phyloP scores from a whole-genome alignment of 2,329 filamentous ascomycete genomes.

The Fusarium circinatum region DNA sequence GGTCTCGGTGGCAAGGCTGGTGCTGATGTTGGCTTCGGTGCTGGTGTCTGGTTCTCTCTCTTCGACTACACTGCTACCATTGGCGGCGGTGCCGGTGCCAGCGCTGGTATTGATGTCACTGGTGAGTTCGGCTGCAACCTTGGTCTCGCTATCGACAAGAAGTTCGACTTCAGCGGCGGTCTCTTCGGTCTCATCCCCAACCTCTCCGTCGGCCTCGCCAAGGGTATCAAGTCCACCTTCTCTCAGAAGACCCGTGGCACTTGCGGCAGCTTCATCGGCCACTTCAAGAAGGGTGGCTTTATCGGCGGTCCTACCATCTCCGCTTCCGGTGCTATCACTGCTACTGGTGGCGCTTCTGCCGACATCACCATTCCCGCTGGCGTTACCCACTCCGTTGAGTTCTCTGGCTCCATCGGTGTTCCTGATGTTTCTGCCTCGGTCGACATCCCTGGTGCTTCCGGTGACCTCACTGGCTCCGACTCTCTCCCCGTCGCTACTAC shows the following conservation, averaged over 20 bases:
- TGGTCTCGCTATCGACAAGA: constrained; percentile 35
- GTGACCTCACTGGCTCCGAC: not conserved
- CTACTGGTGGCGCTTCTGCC: constrained; percentile 6
- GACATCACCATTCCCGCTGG: constrained; percentile 15
- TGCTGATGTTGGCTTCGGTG: constrained; percentile 50
- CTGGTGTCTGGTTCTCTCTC: constrained; percentile 62
- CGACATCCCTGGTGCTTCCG: constrained; percentile 2
- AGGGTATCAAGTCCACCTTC: constrained; percentile 22
- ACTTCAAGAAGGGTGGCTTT: constrained; percentile 23
- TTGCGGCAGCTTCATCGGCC: constrained; percentile 27
- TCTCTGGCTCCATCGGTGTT: constrained; percentile 6
- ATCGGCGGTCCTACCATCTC: constrained; percentile 21
- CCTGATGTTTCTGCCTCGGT: not conserved
- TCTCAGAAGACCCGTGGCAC: constrained; percentile 31
- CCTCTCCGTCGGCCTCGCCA: constrained; percentile 51
- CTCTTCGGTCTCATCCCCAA: constrained; percentile 53
- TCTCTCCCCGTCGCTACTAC: not conserved
- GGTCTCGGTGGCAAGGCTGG: constrained; percentile 49
- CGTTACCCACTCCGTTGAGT: constrained; percentile 9
- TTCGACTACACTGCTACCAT: constrained; percentile 61
- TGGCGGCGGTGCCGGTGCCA: constrained; percentile 47
- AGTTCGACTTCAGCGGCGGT: constrained; percentile 40
- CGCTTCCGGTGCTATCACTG: constrained; percentile 25
- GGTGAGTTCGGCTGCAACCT: constrained; percentile 35
- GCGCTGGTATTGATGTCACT: constrained; percentile 48